Conservation (phyloP, 306 rosid genomes). For the Vigna nakashimae region DNA sequence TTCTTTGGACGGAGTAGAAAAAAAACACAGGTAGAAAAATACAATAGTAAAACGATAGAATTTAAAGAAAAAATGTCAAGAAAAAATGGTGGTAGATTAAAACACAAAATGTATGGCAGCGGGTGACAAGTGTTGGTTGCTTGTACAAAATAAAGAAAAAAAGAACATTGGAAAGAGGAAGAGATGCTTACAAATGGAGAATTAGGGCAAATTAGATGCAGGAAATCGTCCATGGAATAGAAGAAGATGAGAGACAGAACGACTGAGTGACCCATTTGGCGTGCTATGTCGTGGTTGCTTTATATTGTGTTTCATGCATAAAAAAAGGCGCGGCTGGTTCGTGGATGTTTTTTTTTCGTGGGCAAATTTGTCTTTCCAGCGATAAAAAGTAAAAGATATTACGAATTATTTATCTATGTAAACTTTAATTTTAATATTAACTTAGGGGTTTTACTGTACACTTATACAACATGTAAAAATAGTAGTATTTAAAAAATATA, state of each 20-base stretch:
- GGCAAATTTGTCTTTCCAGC: too few relatives aligned
- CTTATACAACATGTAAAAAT: neutral
- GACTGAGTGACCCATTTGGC: too few relatives aligned
- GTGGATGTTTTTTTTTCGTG: too few relatives aligned
- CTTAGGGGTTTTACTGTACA: too few relatives aligned
- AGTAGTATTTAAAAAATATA: too few relatives aligned
- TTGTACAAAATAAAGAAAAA: neutral
- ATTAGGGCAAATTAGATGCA: slow-evolving; percentile 65
- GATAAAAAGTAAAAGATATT: too few relatives aligned
- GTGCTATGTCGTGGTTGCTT: neutral
- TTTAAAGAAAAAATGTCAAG: neutral
- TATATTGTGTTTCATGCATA: neutral
- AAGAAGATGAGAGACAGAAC: neutral
- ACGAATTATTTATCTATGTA: too few relatives aligned
- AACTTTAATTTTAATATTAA: neutral
- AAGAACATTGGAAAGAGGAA: slow-evolving; percentile 1
- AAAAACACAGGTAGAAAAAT: neutral
- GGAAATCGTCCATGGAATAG: slow-evolving; percentile 54
- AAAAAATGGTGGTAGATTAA: neutral
- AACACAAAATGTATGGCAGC: neutral
- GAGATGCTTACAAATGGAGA: slow-evolving; percentile 61
- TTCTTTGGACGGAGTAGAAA: neutral
- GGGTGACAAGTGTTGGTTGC: neutral
- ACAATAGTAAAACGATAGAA: neutral
- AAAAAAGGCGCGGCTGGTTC: neutral